A percentile compares a stretch with the other conserved stretches of the same genome.
Evolutionary conservation across 2,329 filamentous ascomycete genomes (phyloP).

Genomic region (Colletotrichum karsti): DNA sequence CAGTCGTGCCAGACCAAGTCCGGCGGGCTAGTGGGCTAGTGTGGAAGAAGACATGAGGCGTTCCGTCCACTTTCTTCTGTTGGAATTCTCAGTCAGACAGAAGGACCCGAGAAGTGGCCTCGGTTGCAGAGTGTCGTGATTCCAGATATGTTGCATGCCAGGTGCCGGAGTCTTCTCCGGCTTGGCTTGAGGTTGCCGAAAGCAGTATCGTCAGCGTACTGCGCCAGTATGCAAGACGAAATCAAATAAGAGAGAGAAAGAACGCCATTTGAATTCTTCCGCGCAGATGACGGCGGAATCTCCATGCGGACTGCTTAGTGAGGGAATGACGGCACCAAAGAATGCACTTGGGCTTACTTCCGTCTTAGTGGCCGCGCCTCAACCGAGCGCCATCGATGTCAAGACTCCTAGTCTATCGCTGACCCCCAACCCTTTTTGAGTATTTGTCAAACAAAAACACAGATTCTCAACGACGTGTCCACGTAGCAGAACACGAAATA

Average conservation of each 20-base stretch:
- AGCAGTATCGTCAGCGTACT: too few species aligned
- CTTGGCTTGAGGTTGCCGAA: too few species aligned
- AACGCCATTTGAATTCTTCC: neutral
- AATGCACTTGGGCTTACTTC: neutral
- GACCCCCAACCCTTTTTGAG: neutral
- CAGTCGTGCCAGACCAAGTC: neutral
- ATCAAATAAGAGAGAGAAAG: neutral
- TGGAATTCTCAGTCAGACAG: neutral
- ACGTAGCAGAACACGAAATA: neutral
- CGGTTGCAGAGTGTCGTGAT: neutral
- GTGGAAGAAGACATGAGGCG: neutral
- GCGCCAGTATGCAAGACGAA: too few species aligned
- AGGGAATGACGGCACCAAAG: neutral
- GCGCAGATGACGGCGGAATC: too few species aligned
- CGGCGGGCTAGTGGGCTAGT: neutral
- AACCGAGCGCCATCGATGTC: neutral
- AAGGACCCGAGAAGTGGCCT: neutral
- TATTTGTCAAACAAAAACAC: neutral
- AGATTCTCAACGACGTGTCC: neutral
- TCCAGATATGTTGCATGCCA: neutral
- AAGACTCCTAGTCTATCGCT: neutral
- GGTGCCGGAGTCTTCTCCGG: neutral
- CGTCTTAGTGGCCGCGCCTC: neutral
- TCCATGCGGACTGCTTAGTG: neutral
- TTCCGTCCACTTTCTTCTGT: neutral